A percentile compares a stretch with the other conserved stretches of the same genome.
Conservation (phyloP, 768 basidiomycete genomes). For the Termitomyces sp. region DNA sequence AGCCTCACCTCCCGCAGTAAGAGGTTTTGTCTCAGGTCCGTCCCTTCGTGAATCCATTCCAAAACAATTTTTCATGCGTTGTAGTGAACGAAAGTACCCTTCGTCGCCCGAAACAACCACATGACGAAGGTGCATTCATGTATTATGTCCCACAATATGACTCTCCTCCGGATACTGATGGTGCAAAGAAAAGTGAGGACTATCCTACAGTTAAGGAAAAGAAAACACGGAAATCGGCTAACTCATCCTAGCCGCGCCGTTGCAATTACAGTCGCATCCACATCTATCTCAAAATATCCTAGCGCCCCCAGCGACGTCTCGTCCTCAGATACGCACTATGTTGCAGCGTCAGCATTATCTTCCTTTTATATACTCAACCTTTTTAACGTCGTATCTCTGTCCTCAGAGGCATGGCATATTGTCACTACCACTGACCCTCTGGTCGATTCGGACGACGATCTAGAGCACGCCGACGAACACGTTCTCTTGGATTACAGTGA, state of each 20-base stretch:
- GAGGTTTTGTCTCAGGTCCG: conserved; percentile 44
- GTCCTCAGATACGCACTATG: conserved; percentile 35
- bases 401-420: conserved; percentile 69
- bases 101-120: conserved; percentile 28
- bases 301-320: conserved; percentile 23
- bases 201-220: not conserved
- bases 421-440: conserved; percentile 60
- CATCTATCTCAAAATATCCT: conserved; percentile 8
- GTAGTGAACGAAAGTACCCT: conserved; percentile 26
- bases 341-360: conserved; percentile 33
- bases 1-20: conserved; percentile 20
- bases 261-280: conserved; percentile 12
- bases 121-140: conserved; percentile 42
- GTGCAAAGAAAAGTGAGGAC: conserved; percentile 17
- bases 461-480: conserved; percentile 47
- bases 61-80: not conserved
- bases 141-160: conserved; percentile 44
- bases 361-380: conserved; percentile 2
- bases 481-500: conserved; percentile 61
- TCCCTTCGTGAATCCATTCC: not conserved
- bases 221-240: not conserved
- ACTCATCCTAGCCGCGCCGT: conserved; percentile 1
- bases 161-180: conserved; percentile 18
- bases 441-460: conserved; percentile 70
- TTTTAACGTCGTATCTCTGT: conserved; percentile 11